A percentile compares a stretch with the other conserved stretches of the same genome.
These are phyloP conservation scores for Geotrichum phurueaensis DNA, from an alignment of 1,139 yeast genomes.

Conservation along the genomic window DNA sequence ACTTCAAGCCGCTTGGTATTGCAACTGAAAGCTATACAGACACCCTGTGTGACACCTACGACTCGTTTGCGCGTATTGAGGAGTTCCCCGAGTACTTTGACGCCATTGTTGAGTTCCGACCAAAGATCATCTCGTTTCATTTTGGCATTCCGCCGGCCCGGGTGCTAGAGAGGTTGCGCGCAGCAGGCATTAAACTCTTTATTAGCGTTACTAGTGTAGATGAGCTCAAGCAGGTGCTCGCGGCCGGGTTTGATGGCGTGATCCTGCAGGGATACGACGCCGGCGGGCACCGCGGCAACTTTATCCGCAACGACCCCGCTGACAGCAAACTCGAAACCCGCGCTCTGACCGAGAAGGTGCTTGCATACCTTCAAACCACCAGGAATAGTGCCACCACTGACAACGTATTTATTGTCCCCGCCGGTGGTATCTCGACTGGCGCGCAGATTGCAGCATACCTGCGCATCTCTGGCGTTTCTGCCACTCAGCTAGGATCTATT, in stretches of 20 bases:
- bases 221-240: not conserved
- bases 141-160: conserved; percentile 5
- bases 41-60: not conserved
- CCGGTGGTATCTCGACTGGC: not conserved
- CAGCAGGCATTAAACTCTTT: not conserved
- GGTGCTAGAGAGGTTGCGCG: not conserved
- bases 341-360: not conserved
- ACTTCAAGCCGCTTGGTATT: not conserved
- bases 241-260: not conserved
- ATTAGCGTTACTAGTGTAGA: not conserved
- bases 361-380: not conserved
- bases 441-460: not conserved
- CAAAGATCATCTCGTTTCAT: conserved; percentile 1
- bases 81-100: not conserved
- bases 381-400: not conserved
- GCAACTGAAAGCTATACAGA: not conserved
- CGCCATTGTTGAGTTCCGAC: not conserved
- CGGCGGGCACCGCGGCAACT: conserved; percentile 4
- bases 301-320: not conserved
- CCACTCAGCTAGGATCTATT: not conserved
- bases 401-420: not conserved
- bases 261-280: conserved; percentile 4
- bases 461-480: not conserved
- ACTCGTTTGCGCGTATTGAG: not conserved
- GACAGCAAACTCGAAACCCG: not conserved